Evolutionary conservation across 140 eudicot genomes (phyloP).

Genomic region (Flaveria floridana): DNA sequence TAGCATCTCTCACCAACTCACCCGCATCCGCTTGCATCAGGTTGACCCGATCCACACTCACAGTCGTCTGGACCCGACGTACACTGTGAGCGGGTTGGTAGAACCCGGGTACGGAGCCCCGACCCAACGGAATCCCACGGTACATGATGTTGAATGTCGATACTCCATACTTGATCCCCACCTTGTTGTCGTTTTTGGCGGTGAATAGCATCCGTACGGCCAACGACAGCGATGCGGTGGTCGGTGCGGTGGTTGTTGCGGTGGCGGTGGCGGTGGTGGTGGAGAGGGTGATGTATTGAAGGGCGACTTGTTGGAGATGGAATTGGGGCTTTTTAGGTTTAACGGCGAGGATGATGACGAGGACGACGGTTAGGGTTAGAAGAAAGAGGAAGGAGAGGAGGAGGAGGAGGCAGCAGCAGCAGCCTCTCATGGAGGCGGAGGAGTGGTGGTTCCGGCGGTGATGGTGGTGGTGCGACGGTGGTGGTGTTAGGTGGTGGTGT

Average conservation of each 20-base stretch:
- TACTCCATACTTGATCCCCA: conserved; percentile 73
- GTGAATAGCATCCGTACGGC: conserved; percentile 57
- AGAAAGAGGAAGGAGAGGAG: conserved; percentile 73
- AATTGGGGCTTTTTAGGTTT: conserved; percentile 87
- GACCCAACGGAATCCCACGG: conserved; percentile 82
- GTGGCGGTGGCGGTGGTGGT: too few relatives aligned
- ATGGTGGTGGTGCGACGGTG: conserved; percentile 4
- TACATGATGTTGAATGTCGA: conserved; percentile 83
- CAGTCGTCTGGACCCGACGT: conserved; percentile 43
- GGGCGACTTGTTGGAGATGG: conserved; percentile 81
- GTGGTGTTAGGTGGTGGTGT: conserved; percentile 19
- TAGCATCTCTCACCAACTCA: conserved; percentile 58
- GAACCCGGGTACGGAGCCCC: conserved; percentile 69
- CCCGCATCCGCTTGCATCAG: conserved; percentile 73
- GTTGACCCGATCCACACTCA: conserved; percentile 70
- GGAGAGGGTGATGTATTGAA: conserved; percentile 62
- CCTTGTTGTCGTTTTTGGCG: conserved; percentile 68
- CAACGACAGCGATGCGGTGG: conserved; percentile 65
- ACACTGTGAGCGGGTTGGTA: conserved; percentile 83
- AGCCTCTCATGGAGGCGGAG: conserved; percentile 72
- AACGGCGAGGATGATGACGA: conserved; percentile 72
- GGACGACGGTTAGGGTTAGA: conserved; percentile 59
- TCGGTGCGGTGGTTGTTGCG: conserved; percentile 5
- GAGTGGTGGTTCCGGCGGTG: conserved; percentile 31
- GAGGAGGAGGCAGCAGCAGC: conserved; percentile 93